Conservation (phyloP, 2,329 filamentous ascomycete species). For the Furcasterigmium sp. region DNA sequence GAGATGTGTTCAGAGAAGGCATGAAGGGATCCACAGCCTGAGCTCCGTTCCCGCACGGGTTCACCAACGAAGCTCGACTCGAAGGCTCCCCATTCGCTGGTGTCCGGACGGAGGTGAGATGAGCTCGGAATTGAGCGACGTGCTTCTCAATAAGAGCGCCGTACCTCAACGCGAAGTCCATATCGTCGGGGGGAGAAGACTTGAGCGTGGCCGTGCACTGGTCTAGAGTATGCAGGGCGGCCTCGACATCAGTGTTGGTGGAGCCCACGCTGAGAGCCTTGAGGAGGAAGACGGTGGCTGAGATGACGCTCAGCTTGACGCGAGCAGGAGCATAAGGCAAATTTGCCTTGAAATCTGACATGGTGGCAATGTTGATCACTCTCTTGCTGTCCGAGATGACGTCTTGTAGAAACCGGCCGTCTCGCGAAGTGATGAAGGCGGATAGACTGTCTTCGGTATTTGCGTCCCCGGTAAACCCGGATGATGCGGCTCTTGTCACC, state of each 20-base stretch:
- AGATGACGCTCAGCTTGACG: slow-evolving; percentile 14
- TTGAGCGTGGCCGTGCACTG: slow-evolving; percentile 12
- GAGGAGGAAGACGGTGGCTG: slow-evolving; percentile 15
- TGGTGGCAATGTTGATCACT: slow-evolving; percentile 11
- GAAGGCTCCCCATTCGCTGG: neutral
- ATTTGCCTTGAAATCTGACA: slow-evolving; percentile 7
- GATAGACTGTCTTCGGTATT: slow-evolving; percentile 8
- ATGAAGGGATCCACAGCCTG: neutral
- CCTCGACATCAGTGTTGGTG: slow-evolving; percentile 10
- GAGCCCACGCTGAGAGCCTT: slow-evolving; percentile 14
- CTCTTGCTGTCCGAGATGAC: slow-evolving; percentile 14
- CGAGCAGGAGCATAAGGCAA: slow-evolving; percentile 13
- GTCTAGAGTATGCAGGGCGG: slow-evolving; percentile 10
- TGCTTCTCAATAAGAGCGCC: slow-evolving; percentile 16
- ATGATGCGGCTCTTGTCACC: slow-evolving; percentile 9
- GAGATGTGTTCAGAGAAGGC: neutral
- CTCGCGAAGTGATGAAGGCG: slow-evolving; percentile 11
- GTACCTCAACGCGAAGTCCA: slow-evolving; percentile 17
- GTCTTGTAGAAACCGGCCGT: slow-evolving; percentile 13
- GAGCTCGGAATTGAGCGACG: slow-evolving; percentile 8
- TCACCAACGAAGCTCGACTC: neutral
- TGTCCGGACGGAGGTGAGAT: neutral
- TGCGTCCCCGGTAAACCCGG: slow-evolving; percentile 3
- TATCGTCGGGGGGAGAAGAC: slow-evolving; percentile 12
- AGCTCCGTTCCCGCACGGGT: too few relatives aligned